Evolutionary conservation across 2,329 filamentous ascomycete genomes (phyloP).

Genomic region (Teratosphaeria gauchensis): DNA sequence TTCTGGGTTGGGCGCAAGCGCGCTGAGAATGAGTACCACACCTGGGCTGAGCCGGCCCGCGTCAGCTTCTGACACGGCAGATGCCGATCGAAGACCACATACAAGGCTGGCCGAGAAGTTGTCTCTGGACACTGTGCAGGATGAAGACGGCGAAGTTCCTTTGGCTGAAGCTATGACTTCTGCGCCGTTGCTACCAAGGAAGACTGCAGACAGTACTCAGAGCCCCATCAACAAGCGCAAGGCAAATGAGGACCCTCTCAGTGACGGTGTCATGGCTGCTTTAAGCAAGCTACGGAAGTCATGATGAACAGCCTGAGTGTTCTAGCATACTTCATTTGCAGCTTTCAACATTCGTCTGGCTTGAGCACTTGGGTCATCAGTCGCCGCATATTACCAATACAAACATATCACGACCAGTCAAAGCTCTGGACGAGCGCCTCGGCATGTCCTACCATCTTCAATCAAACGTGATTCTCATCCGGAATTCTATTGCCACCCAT

Average conservation of each 20-base stretch:
- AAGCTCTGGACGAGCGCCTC: constrained; percentile 16
- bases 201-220: background rate
- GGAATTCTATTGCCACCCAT: constrained; percentile 7
- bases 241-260: constrained; percentile 36
- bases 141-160: constrained; percentile 49
- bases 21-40: background rate
- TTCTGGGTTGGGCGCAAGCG: background rate
- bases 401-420: constrained; percentile 15
- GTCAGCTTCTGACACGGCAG: constrained; percentile 15
- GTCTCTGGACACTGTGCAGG: constrained; percentile 42
- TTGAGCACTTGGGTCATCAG: background rate
- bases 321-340: background rate
- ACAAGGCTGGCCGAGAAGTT: constrained; percentile 23
- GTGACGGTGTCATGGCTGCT: constrained; percentile 50
- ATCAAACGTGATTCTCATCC: constrained; percentile 22
- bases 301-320: background rate
- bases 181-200: constrained; percentile 24
- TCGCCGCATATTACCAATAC: background rate
- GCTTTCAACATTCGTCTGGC: background rate
- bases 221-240: constrained; percentile 24
- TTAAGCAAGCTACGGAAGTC: constrained; percentile 43
- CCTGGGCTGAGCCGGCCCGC: background rate
- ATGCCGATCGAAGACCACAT: constrained; percentile 29
- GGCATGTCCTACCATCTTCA: constrained; percentile 18
- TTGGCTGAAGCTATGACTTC: constrained; percentile 37